phyloP scores from a whole-genome alignment of 805 yeast species.

The Wickerhamomyces rabaulensis region DNA sequence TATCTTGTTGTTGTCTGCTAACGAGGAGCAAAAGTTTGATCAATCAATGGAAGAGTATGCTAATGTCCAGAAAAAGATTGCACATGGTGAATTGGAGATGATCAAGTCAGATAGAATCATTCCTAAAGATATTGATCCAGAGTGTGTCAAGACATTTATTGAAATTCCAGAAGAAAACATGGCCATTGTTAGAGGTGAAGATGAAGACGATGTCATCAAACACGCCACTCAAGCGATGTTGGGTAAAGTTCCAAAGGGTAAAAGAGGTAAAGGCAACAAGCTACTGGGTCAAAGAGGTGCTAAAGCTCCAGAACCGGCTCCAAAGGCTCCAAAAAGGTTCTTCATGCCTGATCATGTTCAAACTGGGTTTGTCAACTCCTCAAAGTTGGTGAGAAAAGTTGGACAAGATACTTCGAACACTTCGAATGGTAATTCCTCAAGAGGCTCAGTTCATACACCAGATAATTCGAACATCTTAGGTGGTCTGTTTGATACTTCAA shows the following conservation, averaged over 20 bases:
- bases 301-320: constrained; percentile 9
- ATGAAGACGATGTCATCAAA: constrained; percentile 62
- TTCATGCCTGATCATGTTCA: constrained; percentile 72
- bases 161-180: constrained; percentile 69
- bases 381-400: constrained; percentile 36
- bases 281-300: constrained; percentile 8
- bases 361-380: constrained; percentile 56
- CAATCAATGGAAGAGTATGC: constrained; percentile 82
- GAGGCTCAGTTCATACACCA: neutral
- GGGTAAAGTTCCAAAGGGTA: constrained; percentile 22
- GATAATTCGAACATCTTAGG: constrained; percentile 4
- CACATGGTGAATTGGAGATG: constrained; percentile 39
- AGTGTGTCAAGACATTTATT: constrained; percentile 49
- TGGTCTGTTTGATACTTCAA: constrained; percentile 1
- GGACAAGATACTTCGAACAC: constrained; percentile 1
- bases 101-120: constrained; percentile 59
- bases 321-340: constrained; percentile 40
- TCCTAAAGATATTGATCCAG: constrained; percentile 53
- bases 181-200: constrained; percentile 46
- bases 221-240: constrained; percentile 64
- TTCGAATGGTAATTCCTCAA: neutral
- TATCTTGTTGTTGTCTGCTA: constrained; percentile 64
- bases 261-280: constrained; percentile 11
- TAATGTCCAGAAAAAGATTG: constrained; percentile 67
- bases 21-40: constrained; percentile 75